A percentile compares a stretch with the other conserved stretches of the same genome.
phyloP scores from a whole-genome alignment of 2,329 filamentous ascomycete genomes.

The Arachnopeziza araneosa region DNA sequence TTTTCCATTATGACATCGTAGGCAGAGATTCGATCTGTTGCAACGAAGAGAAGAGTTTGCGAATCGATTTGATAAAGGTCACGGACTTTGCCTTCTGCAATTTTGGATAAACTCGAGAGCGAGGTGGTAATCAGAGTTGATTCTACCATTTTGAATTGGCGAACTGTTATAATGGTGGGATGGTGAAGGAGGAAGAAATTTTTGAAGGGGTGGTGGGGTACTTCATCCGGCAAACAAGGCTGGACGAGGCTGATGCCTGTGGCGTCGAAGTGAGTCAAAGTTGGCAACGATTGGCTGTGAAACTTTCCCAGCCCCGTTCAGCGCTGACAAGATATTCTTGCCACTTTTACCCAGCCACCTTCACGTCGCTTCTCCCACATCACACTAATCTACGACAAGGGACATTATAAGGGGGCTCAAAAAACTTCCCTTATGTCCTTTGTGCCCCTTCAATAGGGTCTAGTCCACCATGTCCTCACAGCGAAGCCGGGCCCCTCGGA shows the following conservation, averaged over 20 bases:
- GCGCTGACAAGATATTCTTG: not conserved
- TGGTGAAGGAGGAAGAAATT: not conserved
- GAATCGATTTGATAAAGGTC: conserved; percentile 71
- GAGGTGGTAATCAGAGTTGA: conserved; percentile 15
- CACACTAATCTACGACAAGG: not conserved
- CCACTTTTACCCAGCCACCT: not conserved
- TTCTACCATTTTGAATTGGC: conserved; percentile 11
- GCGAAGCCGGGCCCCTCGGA: conserved; percentile 2
- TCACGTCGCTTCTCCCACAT: not conserved
- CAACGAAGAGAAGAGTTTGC: conserved; percentile 71
- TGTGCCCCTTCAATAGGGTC: not conserved
- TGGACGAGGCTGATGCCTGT: not conserved
- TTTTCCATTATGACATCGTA: conserved; percentile 91
- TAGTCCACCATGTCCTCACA: conserved; percentile 2
- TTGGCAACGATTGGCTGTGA: not conserved
- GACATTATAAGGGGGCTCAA: not conserved
- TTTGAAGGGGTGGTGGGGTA: not conserved
- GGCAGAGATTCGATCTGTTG: conserved; percentile 87
- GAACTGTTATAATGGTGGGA: not conserved
- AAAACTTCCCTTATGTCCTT: not conserved
- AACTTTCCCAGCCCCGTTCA: not conserved
- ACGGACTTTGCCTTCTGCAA: conserved; percentile 61
- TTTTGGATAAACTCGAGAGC: conserved; percentile 17
- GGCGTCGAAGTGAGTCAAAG: not conserved
- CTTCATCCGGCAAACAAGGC: not conserved